Conservation (phyloP, 2,329 filamentous ascomycete species). For the Calonectria multiphialidica region DNA sequence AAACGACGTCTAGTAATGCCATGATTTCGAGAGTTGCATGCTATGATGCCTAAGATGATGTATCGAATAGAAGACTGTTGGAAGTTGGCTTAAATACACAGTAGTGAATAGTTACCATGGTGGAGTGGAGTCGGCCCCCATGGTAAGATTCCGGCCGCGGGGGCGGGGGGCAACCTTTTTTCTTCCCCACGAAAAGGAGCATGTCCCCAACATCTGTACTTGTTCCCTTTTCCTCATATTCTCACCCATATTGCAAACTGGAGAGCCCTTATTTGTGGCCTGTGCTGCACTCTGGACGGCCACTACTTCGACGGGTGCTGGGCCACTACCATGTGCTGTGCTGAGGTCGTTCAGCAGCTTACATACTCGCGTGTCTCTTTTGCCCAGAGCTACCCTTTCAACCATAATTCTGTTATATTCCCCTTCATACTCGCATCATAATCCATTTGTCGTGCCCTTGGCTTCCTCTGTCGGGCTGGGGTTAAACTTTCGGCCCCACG, state of each 20-base stretch:
- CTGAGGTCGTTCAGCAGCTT: background rate
- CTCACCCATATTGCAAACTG: background rate
- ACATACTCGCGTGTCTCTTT: too few species aligned
- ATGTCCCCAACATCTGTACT: background rate
- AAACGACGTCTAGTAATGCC: background rate
- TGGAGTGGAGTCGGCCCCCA: background rate
- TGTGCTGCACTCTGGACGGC: background rate
- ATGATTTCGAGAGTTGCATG: background rate
- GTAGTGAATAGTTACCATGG: background rate
- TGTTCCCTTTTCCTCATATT: background rate
- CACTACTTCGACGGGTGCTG: background rate
- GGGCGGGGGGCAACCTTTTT: background rate
- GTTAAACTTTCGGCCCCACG: background rate
- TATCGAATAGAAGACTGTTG: too few species aligned
- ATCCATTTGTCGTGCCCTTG: background rate
- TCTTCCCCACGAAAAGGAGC: background rate
- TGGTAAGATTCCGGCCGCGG: background rate
- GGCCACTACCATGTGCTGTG: background rate
- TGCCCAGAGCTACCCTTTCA: background rate
- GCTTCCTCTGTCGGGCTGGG: background rate
- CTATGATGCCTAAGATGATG: background rate
- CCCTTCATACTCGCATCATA: too few species aligned
- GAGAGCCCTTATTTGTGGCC: background rate
- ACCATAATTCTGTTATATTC: background rate
- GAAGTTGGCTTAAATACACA: background rate